Conservation (phyloP, 768 basidiomycete species). For the Cystobasidium tubakii region DNA sequence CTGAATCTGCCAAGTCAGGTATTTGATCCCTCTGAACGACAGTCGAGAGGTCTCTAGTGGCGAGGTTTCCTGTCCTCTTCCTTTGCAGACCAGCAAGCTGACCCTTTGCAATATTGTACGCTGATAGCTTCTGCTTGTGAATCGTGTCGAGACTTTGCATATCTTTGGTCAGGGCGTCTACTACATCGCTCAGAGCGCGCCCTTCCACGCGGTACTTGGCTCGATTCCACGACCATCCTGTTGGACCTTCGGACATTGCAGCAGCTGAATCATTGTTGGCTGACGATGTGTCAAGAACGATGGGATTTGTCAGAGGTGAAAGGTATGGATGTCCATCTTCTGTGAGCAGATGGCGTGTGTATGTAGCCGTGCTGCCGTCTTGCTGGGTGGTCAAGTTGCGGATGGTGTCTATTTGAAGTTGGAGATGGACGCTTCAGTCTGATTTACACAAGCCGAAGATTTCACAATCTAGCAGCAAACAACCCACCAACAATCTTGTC, state of each 20-base stretch:
- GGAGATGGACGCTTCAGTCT: not conserved
- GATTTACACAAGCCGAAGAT: too few relatives aligned
- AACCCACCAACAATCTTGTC: constrained; percentile 81
- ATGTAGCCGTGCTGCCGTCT: constrained; percentile 37
- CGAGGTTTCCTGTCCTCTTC: constrained; percentile 93
- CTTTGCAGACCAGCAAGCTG: constrained; percentile 84
- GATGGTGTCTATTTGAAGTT: not conserved
- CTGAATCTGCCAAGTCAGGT: constrained; percentile 65
- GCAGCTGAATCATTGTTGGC: not conserved
- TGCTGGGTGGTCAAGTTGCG: constrained; percentile 17
- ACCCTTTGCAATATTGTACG: constrained; percentile 90
- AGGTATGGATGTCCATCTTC: constrained; percentile 45
- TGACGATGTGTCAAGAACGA: not conserved
- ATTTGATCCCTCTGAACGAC: constrained; percentile 75
- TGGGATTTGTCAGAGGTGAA: constrained; percentile 23
- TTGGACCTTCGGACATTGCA: constrained; percentile 47
- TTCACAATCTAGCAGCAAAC: constrained; percentile 71
- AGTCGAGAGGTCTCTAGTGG: constrained; percentile 76
- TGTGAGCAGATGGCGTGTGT: constrained; percentile 42
- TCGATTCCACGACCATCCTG: constrained; percentile 86
- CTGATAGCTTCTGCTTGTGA: constrained; percentile 82
- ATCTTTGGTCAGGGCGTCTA: constrained; percentile 86
- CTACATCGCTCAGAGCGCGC: constrained; percentile 66
- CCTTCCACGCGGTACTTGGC: constrained; percentile 79
- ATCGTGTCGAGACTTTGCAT: constrained; percentile 88